Base-by-base conservation (phyloP, 1,139 yeast species). In the Pichia sp. region DNA sequence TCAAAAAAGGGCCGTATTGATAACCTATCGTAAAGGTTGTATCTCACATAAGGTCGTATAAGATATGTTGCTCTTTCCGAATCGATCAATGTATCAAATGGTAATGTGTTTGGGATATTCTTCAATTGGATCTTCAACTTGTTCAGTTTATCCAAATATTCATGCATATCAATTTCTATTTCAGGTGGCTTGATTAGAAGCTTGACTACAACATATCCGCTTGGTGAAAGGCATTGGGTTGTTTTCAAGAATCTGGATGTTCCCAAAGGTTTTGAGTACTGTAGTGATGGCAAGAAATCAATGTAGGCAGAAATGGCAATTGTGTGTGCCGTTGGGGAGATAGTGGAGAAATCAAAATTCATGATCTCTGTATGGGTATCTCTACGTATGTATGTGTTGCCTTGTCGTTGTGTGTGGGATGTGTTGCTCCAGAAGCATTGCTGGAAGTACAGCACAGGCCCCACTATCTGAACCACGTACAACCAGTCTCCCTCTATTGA, bases 51-150 rank as follows among this genome's bases (percentile, higher is more conserved):
- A 57, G 91, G 98, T 48, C 99, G 75, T 47, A 91, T 81, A 44
- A 91, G 67, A 66, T 93, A 94, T 0, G 95, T 96, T 0, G 98
- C 98, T 45, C 97, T 73, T 49, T 87, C 96, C 0, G 97, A 89
- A 61, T 91, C 97, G 21, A 90, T 74, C 38, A 93, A 70, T 51
- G 83, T 77, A 48, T 79, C 73, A 68, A 84, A 91, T 3, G 95
- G 85, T 21, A 89, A 65, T 3, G 82, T 83, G 57, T 84, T 85
- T 12, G 83, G 82, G 39, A 79, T 72, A 38, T 72, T 77, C 1
- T 72, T 62, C 22, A 84, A 58, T 51, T 75, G 67, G 70, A 48
- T 59, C 62, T 56, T 72, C 65, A 59, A 70, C 38, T 57, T 65
- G 41, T 65, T 73, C 67, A 62, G 67, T 52, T 49, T 63, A 46